Percentiles rank a stretch among this genome's conserved stretches.
Evolutionary conservation across 371 early-diverging fungal species (phyloP).

Genomic region (Chytridium lagenaria): DNA sequence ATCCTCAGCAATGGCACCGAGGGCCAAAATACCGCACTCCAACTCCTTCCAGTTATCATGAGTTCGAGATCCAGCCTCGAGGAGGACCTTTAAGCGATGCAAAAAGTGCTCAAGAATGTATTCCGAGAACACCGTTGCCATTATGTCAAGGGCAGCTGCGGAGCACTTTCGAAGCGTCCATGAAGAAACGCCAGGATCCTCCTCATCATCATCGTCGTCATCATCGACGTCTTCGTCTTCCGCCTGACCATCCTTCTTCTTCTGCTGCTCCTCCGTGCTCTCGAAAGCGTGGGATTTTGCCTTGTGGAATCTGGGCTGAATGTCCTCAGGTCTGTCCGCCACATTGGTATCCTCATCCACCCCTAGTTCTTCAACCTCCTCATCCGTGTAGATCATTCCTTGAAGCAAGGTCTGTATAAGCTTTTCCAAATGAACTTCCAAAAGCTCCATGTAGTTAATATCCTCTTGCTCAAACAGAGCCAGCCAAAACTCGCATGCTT

Average conservation of each 20-base stretch:
- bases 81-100: constrained; percentile 82
- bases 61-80: constrained; percentile 50
- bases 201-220: constrained; percentile 87
- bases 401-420: constrained; percentile 91
- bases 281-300: constrained; percentile 77
- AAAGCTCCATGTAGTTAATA: constrained; percentile 63
- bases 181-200: constrained; percentile 85
- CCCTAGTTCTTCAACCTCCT: constrained; percentile 81
- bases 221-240: constrained; percentile 61
- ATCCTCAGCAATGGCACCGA: constrained; percentile 94
- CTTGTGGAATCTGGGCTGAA: constrained; percentile 91
- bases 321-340: constrained; percentile 84
- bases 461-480: constrained; percentile 92
- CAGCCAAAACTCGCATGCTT: constrained; percentile 98
- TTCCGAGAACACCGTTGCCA: constrained; percentile 84
- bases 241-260: constrained; percentile 33
- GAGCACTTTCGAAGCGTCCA: constrained; percentile 98
- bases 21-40: constrained; percentile 94
- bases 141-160: constrained; percentile 93
- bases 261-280: constrained; percentile 52
- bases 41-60: constrained; percentile 86
- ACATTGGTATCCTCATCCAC: constrained; percentile 69
- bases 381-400: constrained; percentile 94
- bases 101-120: constrained; percentile 80
- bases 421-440: constrained; percentile 78